phyloP scores from a whole-genome alignment of 305 asterid genomes.

The Fraxinus albicans region DNA sequence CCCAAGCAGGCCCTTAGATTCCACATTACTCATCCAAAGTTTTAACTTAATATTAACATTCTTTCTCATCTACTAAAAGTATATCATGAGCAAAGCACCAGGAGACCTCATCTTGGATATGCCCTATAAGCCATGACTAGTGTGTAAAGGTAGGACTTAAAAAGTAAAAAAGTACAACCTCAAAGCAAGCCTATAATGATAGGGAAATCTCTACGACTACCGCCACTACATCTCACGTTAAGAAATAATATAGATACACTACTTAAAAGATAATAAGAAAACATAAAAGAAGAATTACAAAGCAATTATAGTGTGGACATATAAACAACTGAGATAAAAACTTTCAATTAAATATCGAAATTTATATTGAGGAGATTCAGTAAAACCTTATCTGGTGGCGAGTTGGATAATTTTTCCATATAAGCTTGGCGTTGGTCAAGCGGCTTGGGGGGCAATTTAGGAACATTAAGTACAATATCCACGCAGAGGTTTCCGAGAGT shows the following conservation, averaged over 20 bases:
- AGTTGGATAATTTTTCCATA: slow-evolving; percentile 66
- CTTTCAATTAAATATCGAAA: background rate
- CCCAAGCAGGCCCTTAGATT: background rate
- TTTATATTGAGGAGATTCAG: background rate
- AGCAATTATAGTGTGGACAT: background rate
- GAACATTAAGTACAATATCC: slow-evolving; percentile 87
- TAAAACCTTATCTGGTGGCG: slow-evolving; percentile 88
- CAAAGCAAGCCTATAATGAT: background rate
- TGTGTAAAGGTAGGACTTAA: background rate
- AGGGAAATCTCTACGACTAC: background rate
- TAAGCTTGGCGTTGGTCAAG: slow-evolving; percentile 61
- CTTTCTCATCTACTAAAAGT: background rate
- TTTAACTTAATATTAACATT: background rate
- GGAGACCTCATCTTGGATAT: background rate
- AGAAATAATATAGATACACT: background rate
- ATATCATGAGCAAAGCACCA: background rate
- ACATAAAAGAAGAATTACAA: background rate
- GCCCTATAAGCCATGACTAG: background rate
- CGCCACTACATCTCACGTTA: background rate
- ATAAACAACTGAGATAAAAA: background rate
- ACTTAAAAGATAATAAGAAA: background rate
- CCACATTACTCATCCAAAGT: background rate
- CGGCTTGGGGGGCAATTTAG: slow-evolving; percentile 73
- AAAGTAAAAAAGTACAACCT: background rate
- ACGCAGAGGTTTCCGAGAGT: slow-evolving; percentile 90